Percentiles rank a stretch among this genome's conserved stretches.
Evolutionary conservation across 495 filamentous ascomycete species (phyloP).

Genomic region (Poronia punctata): DNA sequence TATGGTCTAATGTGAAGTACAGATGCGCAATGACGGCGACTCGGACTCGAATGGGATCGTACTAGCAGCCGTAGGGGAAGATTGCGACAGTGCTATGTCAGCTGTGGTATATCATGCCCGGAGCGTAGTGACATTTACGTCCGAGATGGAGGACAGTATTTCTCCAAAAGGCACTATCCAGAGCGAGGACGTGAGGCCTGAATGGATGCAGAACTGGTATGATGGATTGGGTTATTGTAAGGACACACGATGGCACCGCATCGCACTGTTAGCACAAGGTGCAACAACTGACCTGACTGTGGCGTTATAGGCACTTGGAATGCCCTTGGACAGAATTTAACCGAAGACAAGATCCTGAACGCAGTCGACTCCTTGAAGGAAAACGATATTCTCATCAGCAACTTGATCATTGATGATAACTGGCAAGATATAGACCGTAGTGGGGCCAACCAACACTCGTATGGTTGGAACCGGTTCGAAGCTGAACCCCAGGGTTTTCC

Average conservation of each 20-base stretch:
- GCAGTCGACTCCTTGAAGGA: slow-evolving; percentile 66
- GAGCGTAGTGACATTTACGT: slow-evolving; percentile 46
- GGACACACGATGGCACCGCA: slow-evolving; percentile 17
- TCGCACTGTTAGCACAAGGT: not conserved
- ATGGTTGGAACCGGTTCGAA: slow-evolving; percentile 67
- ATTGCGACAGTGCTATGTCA: slow-evolving; percentile 70
- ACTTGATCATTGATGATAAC: slow-evolving; percentile 91
- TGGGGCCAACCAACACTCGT: slow-evolving; percentile 39
- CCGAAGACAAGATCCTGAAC: slow-evolving; percentile 67
- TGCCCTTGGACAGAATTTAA: slow-evolving; percentile 72
- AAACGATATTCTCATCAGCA: slow-evolving; percentile 67
- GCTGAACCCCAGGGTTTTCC: slow-evolving; percentile 78
- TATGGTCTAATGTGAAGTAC: slow-evolving; percentile 8
- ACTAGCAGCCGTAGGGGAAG: slow-evolving; percentile 63
- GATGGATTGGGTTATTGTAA: slow-evolving; percentile 68
- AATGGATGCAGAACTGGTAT: slow-evolving; percentile 84
- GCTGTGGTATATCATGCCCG: slow-evolving; percentile 84
- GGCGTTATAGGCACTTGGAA: slow-evolving; percentile 74
- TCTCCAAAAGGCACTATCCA: slow-evolving; percentile 35
- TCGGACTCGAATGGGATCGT: slow-evolving; percentile 50
- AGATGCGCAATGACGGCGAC: slow-evolving; percentile 57
- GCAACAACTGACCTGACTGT: not conserved
- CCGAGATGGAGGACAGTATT: slow-evolving; percentile 17
- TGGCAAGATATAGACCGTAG: slow-evolving; percentile 73
- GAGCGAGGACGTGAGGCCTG: slow-evolving; percentile 44